A percentile compares a stretch with the other conserved stretches of the same genome.
Conservation (phyloP, 2,329 filamentous ascomycete species). For the Triangularia verruculosa region DNA sequence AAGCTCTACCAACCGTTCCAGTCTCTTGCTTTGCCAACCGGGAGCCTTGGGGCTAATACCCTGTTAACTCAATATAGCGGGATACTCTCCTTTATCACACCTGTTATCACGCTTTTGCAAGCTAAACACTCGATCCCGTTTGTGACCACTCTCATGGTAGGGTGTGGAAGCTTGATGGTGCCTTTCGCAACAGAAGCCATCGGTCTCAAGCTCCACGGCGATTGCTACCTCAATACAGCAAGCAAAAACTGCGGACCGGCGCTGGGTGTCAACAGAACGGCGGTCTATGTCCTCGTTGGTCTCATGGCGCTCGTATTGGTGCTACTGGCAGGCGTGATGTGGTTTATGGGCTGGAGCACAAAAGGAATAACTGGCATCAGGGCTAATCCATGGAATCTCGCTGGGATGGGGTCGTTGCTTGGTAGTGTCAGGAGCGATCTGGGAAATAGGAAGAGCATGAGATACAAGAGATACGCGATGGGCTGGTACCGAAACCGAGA, state of each 20-base stretch:
- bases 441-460: conserved; percentile 25
- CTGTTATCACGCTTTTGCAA: conserved; percentile 34
- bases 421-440: conserved; percentile 28
- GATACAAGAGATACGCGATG: conserved; percentile 30
- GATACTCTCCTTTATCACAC: conserved; percentile 35
- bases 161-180: conserved; percentile 36
- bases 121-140: conserved; percentile 37
- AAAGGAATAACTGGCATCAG: conserved; percentile 39
- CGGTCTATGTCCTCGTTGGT: conserved; percentile 34
- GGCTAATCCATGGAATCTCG: conserved; percentile 42
- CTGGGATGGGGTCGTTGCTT: conserved; percentile 36
- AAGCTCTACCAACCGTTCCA: conserved; percentile 45
- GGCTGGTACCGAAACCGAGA: conserved; percentile 30
- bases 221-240: conserved; percentile 32
- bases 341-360: conserved; percentile 27
- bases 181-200: conserved; percentile 42
- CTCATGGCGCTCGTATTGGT: conserved; percentile 34
- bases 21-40: conserved; percentile 36
- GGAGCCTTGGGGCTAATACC: conserved; percentile 40
- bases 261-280: conserved; percentile 35
- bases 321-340: conserved; percentile 30
- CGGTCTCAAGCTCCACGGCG: conserved; percentile 37
- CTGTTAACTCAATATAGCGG: conserved; percentile 43
- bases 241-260: conserved; percentile 33
- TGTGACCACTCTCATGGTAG: conserved; percentile 37